Conservation (phyloP, 78 protist species). For the Chrysochromulina tobinii region DNA sequence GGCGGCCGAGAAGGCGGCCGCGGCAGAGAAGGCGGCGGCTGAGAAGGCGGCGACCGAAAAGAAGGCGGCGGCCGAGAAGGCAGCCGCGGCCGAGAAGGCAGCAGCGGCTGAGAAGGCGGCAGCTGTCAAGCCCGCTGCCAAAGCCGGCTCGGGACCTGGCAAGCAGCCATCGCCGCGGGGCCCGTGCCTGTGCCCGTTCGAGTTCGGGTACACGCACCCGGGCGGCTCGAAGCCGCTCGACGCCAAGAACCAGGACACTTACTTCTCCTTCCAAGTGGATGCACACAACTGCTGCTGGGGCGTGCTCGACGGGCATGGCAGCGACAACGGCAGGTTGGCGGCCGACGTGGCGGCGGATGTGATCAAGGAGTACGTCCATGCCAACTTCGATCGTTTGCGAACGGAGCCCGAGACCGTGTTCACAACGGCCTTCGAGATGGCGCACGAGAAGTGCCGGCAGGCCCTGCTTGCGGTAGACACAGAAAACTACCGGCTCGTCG, state of each 20-base stretch:
- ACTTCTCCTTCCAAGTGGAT: not conserved
- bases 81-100: too few relatives aligned
- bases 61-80: too few relatives aligned
- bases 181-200: not conserved
- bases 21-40: too few relatives aligned
- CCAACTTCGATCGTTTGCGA: not conserved
- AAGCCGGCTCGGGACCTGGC: too few relatives aligned
- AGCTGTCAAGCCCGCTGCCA: too few relatives aligned
- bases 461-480: too few relatives aligned
- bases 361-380: not conserved
- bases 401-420: not conserved
- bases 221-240: not conserved
- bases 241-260: constrained; percentile 1
- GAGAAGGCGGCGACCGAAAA: too few relatives aligned
- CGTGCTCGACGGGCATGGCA: constrained; percentile 24
- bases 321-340: not conserved
- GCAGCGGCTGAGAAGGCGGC: too few relatives aligned
- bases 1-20: too few relatives aligned
- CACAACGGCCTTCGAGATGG: not conserved
- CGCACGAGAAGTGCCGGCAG: not conserved
- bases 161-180: not conserved
- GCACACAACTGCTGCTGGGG: not conserved
- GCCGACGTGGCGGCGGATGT: not conserved
- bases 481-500: not conserved
- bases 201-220: constrained; percentile 1